Evolutionary conservation across 331 rosid species (phyloP), one percentile per base, ranked within the genome.

Genomic region (Telfairia occidentalis): DNA sequence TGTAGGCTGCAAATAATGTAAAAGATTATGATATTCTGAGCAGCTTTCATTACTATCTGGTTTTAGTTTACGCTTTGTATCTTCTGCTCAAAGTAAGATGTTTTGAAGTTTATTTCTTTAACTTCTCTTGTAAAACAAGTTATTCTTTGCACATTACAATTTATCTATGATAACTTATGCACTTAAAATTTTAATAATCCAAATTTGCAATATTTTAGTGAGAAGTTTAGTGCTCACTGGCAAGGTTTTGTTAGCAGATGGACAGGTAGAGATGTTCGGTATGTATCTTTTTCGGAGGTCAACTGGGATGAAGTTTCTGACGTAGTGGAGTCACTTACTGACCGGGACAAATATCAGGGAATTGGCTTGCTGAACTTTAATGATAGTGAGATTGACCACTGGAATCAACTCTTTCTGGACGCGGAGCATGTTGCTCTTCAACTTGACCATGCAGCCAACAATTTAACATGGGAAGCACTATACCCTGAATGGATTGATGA

Each of bases 401-500:
- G 96, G 96, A 87, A 86, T 78, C 78, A 85, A 85, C 70, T 92
- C 38, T 61, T 90, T 78, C 96, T 96, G 43, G 95, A 90, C 32
- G 81, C 76, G 10, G 88, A 92, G 79, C 92, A 88, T 79, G 83
- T 90, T 21, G 57, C 75, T 81, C 82, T 90, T 78, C 78, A 53
- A 37, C 84, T 92, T 55, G 76, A 90, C 78, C 78, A 76, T 59
- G 95, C 40, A 21, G 76, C 90, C 23, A 71, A 26, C 54, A 86
- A 88, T 82, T 75, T 89, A 53, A 90, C 95, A 9, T 92, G 95
- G 97, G 90, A 86, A 38, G 63, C 76, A 74, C 83, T 92, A 48
- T 92, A 85, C 81, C 97, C 97, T 28, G 97, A 90, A 83, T 92
- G 97, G 97, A 92, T 92, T 64, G 97, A 92, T 3, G 96, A 92